phyloP scores from a whole-genome alignment of 305 asterid genomes.

The Fraxinus paxiana region DNA sequence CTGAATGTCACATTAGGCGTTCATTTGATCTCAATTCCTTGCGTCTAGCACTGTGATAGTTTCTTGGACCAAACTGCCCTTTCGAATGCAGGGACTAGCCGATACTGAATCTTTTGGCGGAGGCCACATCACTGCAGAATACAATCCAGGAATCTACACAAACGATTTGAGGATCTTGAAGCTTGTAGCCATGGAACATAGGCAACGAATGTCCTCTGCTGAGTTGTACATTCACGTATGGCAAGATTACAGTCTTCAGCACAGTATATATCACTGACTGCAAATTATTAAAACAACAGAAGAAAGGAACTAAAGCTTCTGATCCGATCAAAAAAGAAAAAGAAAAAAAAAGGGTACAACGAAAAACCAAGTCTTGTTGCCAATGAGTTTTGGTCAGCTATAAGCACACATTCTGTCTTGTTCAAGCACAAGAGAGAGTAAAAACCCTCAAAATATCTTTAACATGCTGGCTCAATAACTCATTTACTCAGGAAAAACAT shows the following conservation, averaged over 20 bases:
- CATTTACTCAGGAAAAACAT: not conserved
- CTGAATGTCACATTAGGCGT: not conserved
- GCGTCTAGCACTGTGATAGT: not conserved
- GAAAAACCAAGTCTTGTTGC: not conserved
- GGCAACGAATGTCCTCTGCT: conserved; percentile 58
- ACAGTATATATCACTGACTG: conserved; percentile 59
- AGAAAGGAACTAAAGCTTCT: not conserved
- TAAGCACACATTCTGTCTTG: not conserved
- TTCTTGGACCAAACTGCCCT: not conserved
- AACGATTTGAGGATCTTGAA: conserved; percentile 49
- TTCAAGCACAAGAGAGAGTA: not conserved
- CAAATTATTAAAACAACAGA: conserved; percentile 22
- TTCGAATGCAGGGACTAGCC: not conserved
- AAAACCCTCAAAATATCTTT: not conserved
- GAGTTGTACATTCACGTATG: conserved; percentile 58
- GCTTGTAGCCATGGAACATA: conserved; percentile 55
- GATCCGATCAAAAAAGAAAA: not conserved
- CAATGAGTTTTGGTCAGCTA: not conserved
- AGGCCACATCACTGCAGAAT: conserved; percentile 52
- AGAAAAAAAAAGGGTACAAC: not conserved
- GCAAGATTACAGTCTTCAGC: conserved; percentile 62
- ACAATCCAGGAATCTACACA: conserved; percentile 55
- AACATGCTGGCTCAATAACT: not conserved
- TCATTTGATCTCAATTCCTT: not conserved
- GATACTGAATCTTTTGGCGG: conserved; percentile 23